Evolutionary conservation across 441 rosid species (phyloP).

Genomic region (Corymbia calophylla): DNA sequence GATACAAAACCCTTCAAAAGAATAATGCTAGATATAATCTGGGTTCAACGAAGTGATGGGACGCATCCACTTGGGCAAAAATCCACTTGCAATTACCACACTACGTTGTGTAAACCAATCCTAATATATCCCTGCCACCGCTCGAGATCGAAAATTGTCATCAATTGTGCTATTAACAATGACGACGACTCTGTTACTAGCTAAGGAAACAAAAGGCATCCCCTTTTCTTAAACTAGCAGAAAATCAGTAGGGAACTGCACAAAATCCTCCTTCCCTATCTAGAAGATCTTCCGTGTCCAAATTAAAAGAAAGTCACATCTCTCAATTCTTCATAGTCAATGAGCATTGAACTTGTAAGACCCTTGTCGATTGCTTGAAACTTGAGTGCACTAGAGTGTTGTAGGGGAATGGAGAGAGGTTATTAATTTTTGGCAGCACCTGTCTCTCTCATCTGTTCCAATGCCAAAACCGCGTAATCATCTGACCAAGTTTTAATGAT

Average conservation of each 20-base stretch:
- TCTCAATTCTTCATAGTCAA: neutral
- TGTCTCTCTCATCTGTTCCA: neutral
- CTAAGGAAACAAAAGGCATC: neutral
- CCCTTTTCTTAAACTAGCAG: neutral
- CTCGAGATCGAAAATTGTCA: neutral
- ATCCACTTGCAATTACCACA: neutral
- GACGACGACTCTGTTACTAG: neutral
- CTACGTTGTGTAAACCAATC: neutral
- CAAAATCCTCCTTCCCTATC: neutral
- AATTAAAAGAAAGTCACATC: neutral
- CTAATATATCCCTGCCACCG: neutral
- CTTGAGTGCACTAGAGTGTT: neutral
- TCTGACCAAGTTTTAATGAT: neutral
- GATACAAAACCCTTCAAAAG: neutral
- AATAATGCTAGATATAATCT: neutral
- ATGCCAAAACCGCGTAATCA: neutral
- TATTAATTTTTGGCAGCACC: neutral
- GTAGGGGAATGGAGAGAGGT: neutral
- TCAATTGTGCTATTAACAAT: neutral
- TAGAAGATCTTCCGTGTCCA: neutral
- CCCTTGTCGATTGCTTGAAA: neutral
- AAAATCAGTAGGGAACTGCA: neutral
- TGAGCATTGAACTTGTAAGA: neutral
- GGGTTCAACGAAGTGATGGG: neutral
- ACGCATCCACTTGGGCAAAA: neutral